Conservation (phyloP, 768 basidiomycete species). For the Auriscalpium orientale region DNA sequence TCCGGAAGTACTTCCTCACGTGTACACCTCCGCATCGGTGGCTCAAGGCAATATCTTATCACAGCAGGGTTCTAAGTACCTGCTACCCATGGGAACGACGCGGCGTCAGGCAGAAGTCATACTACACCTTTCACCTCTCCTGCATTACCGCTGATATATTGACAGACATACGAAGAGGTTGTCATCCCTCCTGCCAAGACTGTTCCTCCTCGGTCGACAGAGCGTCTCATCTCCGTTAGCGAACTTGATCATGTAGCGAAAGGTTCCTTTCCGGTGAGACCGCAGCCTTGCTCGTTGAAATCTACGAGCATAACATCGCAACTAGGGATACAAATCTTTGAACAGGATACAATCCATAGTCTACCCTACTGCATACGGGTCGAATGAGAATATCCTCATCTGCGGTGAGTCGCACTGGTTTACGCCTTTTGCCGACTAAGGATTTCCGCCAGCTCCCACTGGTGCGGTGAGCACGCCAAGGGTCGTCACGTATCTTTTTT, state of each 20-base stretch:
- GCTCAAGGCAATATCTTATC: conserved; percentile 60
- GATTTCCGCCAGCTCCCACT: conserved; percentile 65
- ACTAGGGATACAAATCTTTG: conserved; percentile 74
- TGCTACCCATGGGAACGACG: conserved; percentile 77
- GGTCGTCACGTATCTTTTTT: not conserved
- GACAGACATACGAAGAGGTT: conserved; percentile 83
- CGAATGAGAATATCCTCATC: conserved; percentile 94
- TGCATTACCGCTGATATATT: conserved; percentile 3
- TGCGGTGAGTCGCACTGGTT: conserved; percentile 50
- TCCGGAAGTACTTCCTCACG: conserved; percentile 72
- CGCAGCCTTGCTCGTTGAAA: not conserved
- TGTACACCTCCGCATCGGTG: conserved; percentile 67
- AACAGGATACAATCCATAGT: conserved; percentile 96
- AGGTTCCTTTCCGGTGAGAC: conserved; percentile 77
- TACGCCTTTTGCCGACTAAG: no score
- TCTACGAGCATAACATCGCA: not conserved
- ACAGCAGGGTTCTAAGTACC: conserved; percentile 66
- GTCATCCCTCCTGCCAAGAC: conserved; percentile 76
- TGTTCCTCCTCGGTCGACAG: conserved; percentile 63
- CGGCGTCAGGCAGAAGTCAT: conserved; percentile 59
- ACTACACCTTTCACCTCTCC: not conserved
- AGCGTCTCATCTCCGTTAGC: conserved; percentile 61
- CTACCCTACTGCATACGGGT: conserved; percentile 86
- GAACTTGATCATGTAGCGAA: conserved; percentile 71
- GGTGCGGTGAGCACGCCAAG: conserved; percentile 67